Base-by-base conservation (phyloP, 306 rosid genomes). In the Cicer judaicum region DNA sequence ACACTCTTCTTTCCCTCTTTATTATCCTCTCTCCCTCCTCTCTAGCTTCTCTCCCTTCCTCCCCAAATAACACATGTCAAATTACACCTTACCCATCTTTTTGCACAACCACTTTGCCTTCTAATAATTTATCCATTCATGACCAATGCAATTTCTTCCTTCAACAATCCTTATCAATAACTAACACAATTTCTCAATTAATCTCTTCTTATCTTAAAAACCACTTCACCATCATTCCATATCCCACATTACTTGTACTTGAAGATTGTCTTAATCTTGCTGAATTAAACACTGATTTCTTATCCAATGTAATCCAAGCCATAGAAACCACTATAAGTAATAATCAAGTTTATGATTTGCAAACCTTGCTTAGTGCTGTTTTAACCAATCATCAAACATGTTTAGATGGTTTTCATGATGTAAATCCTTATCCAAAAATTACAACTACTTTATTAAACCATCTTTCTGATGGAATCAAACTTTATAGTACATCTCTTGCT, bases 311-410 rank as follows among this genome's bases (percentile, higher is more conserved):
- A 36, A 54, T 70, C 67, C 80, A 75, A 78, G 39, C 62, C 52
- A 39, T 82, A 11, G 18, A 34, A 14, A 41, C 34, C 36, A 2
- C 21, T 1, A 14, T 43, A 15, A 34, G 4, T 16, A 40, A 49
- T 60, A 12, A 60, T 60, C 44, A 60, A 60, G 66, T 2, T 40
- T 5, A 48, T 47, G 56, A 81, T 2, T 66, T 72, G n/a, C 74
- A 71, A 11, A 52, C 85, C 5, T 68, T 65, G 43, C 81, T 78
- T 12, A 78, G 84, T 75, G 81, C 81, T 47, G 18, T 68, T 64
- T 64, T 81, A 55, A 81, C 84, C 29, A 81, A 84, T 46, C 79
- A 70, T 8, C 70, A 85, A 38, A 81, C 85, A 1, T 78, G 88
- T 55, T 57, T 73, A 11, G 74, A 85, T 71, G 85, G 84, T 70